phyloP scores from a whole-genome alignment of 2,329 filamentous ascomycete species.

The Hortaea sp. region DNA sequence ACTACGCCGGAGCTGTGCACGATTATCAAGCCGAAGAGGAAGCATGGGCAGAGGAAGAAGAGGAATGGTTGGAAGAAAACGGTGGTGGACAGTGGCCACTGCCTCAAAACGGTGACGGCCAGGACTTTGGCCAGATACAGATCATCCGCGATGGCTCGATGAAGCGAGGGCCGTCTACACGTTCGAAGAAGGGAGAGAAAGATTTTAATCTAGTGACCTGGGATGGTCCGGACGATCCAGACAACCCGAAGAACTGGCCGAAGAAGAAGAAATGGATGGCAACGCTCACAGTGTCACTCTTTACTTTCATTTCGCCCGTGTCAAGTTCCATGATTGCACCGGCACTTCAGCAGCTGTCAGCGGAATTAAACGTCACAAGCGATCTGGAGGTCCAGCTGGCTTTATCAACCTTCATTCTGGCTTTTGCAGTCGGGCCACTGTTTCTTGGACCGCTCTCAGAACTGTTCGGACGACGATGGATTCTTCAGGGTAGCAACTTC shows the following conservation, averaged over 20 bases:
- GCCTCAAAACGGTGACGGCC: constrained; percentile 13
- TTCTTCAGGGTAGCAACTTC: constrained; percentile 26
- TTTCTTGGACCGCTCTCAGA: constrained; percentile 28
- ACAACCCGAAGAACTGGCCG: constrained; percentile 39
- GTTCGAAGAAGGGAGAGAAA: constrained; percentile 22
- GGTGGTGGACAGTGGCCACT: constrained; percentile 13
- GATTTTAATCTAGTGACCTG: constrained; percentile 32
- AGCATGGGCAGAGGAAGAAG: constrained; percentile 19
- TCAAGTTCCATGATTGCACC: constrained; percentile 32
- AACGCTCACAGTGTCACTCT: constrained; percentile 32
- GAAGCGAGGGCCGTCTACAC: constrained; percentile 17
- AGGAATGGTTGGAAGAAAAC: constrained; percentile 19
- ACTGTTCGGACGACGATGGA: constrained; percentile 26
- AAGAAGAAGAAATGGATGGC: constrained; percentile 35
- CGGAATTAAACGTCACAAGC: constrained; percentile 17
- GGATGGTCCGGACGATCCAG: constrained; percentile 36
- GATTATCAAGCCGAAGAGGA: constrained; percentile 25
- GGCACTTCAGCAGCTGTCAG: constrained; percentile 18
- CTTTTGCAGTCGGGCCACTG: constrained; percentile 28
- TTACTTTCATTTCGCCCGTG: constrained; percentile 30
- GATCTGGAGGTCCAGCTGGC: constrained; percentile 17
- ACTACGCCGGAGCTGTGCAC: constrained; percentile 27
- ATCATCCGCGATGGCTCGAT: constrained; percentile 18
- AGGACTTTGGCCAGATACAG: constrained; percentile 22
- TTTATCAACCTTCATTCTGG: constrained; percentile 29